A percentile compares a stretch with the other conserved stretches of the same genome.
Evolutionary conservation across 179 eudicot genomes (phyloP).

Genomic region (Nepenthes alata): DNA sequence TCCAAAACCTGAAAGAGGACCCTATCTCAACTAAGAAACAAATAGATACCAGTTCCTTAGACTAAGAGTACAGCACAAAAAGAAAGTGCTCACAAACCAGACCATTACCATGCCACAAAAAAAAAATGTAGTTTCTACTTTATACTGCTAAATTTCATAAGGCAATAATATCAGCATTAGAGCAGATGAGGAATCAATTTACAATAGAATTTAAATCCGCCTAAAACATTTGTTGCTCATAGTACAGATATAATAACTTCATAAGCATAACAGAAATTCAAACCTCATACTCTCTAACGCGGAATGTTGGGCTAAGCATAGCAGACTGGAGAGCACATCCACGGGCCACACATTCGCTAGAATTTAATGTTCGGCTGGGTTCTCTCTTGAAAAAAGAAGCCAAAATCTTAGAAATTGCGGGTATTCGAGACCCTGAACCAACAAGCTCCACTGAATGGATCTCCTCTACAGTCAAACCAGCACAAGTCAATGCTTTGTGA

Average conservation of each 20-base stretch:
- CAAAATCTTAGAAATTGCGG: slow-evolving; percentile 53
- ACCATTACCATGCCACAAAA: too few relatives aligned
- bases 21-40: too few relatives aligned
- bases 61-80: too few relatives aligned
- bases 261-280: slow-evolving; percentile 13
- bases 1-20: too few relatives aligned
- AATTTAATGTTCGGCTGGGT: slow-evolving; percentile 69
- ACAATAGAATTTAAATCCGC: too few relatives aligned
- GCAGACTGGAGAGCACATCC: slow-evolving; percentile 98
- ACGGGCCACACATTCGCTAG: slow-evolving; percentile 96
- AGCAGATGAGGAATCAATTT: too few relatives aligned
- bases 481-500: slow-evolving; percentile 52
- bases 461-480: slow-evolving; percentile 42
- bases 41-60: too few relatives aligned
- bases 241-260: neutral
- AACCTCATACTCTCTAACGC: slow-evolving; percentile 95
- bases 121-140: too few relatives aligned
- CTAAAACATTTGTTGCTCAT: too few relatives aligned
- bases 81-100: too few relatives aligned
- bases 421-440: slow-evolving; percentile 93
- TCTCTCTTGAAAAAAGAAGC: slow-evolving; percentile 46
- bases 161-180: too few relatives aligned
- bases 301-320: slow-evolving; percentile 79
- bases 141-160: too few relatives aligned
- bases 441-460: slow-evolving; percentile 83